phyloP scores from a whole-genome alignment of 2,329 filamentous ascomycete species.

The Pochonia chlamydosporia region DNA sequence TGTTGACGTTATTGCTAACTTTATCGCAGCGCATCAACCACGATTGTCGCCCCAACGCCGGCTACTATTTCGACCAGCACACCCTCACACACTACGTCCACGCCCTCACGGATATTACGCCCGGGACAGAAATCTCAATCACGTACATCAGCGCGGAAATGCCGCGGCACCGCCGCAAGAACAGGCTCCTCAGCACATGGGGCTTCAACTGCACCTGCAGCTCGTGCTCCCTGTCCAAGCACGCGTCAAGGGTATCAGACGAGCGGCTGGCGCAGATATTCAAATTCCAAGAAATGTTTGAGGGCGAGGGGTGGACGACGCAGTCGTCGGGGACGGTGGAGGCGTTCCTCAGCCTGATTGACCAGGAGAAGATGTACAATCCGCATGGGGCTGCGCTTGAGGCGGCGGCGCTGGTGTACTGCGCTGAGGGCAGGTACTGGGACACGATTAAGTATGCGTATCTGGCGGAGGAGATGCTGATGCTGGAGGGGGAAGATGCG shows the following conservation, averaged over 20 bases:
- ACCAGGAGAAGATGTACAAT: slow-evolving; percentile 34
- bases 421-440: slow-evolving; percentile 32
- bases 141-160: slow-evolving; percentile 34
- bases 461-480: slow-evolving; percentile 30
- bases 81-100: slow-evolving; percentile 33
- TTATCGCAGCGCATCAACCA: slow-evolving; percentile 32
- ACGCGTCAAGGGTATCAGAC: slow-evolving; percentile 28
- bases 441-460: slow-evolving; percentile 30
- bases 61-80: slow-evolving; percentile 34
- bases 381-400: slow-evolving; percentile 28
- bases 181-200: slow-evolving; percentile 29
- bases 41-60: slow-evolving; percentile 38
- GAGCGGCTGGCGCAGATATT: slow-evolving; percentile 29
- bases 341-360: slow-evolving; percentile 30
- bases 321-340: slow-evolving; percentile 30
- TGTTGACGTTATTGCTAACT: background rate
- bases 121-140: slow-evolving; percentile 38
- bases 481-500: slow-evolving; percentile 6
- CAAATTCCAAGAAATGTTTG: background rate
- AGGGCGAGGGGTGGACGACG: background rate
- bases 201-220: slow-evolving; percentile 35
- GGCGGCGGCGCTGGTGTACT: slow-evolving; percentile 32
- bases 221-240: slow-evolving; percentile 25
- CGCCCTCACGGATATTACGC: slow-evolving; percentile 31
- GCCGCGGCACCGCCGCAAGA: slow-evolving; percentile 18